Percentiles rank a stretch among this genome's conserved stretches.
Conservation (phyloP, 2,329 filamentous ascomycete species). For the Penicillium sp. region DNA sequence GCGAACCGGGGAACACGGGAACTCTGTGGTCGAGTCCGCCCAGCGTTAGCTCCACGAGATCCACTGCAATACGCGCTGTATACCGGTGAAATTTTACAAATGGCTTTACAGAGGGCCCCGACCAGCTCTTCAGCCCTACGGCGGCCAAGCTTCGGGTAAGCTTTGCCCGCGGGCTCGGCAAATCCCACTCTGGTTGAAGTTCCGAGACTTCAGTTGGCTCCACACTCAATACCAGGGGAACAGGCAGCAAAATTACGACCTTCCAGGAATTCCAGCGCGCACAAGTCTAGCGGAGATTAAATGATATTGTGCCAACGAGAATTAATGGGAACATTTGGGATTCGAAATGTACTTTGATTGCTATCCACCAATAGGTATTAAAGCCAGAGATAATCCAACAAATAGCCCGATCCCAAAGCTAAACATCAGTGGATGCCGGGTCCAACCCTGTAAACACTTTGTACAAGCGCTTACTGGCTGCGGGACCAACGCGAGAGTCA, state of each 20-base stretch:
- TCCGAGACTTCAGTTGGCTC: not conserved
- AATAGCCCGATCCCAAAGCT: constrained; percentile 2
- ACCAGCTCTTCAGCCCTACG: not conserved
- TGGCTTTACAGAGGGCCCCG: not conserved
- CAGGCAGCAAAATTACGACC: not conserved
- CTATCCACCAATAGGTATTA: not conserved
- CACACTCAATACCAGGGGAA: not conserved
- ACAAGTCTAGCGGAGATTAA: no score
- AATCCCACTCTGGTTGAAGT: not conserved
- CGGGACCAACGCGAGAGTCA: constrained; percentile 48
- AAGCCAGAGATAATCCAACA: not conserved
- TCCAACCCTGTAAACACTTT: constrained; percentile 51
- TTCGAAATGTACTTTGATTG: not conserved
- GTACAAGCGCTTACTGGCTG: constrained; percentile 47
- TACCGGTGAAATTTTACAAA: not conserved
- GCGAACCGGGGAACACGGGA: not conserved
- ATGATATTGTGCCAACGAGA: no score
- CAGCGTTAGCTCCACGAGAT: not conserved
- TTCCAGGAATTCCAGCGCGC: not conserved
- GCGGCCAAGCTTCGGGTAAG: constrained; percentile 1
- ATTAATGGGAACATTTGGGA: not conserved
- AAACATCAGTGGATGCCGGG: constrained; percentile 45
- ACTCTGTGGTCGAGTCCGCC: not conserved
- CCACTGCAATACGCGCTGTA: not conserved
- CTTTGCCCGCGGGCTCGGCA: not conserved